These are phyloP conservation scores for Cladophialophora chaetospira DNA, from an alignment of 2,329 filamentous ascomycete species.

Conservation along the genomic window DNA sequence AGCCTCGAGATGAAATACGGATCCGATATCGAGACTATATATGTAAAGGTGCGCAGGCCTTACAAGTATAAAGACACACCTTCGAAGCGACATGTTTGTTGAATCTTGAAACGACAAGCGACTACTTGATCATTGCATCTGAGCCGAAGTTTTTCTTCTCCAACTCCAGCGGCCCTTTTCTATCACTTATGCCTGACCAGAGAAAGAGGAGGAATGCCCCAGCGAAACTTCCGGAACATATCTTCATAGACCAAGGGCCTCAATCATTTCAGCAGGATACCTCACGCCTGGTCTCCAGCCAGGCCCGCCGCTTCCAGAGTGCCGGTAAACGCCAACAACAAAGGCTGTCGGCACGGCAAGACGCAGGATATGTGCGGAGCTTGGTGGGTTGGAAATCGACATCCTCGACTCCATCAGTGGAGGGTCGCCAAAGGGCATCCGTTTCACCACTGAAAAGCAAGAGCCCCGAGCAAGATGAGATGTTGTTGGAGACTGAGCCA, in stretches of 20 bases:
- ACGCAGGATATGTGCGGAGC: conserved; percentile 20
- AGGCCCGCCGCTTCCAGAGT: conserved; percentile 20
- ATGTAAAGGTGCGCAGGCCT: too few species aligned
- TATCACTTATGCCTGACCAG: conserved; percentile 7
- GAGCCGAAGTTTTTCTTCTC: too few species aligned
- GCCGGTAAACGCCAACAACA: conserved; percentile 18
- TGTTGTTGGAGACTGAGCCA: neutral
- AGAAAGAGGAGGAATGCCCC: conserved; percentile 5
- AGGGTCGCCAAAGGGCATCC: neutral
- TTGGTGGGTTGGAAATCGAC: conserved; percentile 21
- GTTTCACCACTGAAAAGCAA: neutral
- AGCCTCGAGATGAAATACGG: too few species aligned
- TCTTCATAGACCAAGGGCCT: conserved; percentile 19
- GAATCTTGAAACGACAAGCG: too few species aligned
- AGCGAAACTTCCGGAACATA: conserved; percentile 12
- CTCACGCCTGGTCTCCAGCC: conserved; percentile 19
- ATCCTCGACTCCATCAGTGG: conserved; percentile 7
- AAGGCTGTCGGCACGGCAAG: conserved; percentile 5
- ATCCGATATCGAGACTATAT: too few species aligned
- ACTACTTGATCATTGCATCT: too few species aligned
- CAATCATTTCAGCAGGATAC: neutral
- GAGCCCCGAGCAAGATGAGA: neutral
- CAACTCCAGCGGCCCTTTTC: too few species aligned
- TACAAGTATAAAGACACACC: too few species aligned
- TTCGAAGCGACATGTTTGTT: too few species aligned